Percentiles rank a stretch among this genome's conserved stretches.
phyloP scores from a whole-genome alignment of 306 rosid genomes.

The Crotalaria pallida region DNA sequence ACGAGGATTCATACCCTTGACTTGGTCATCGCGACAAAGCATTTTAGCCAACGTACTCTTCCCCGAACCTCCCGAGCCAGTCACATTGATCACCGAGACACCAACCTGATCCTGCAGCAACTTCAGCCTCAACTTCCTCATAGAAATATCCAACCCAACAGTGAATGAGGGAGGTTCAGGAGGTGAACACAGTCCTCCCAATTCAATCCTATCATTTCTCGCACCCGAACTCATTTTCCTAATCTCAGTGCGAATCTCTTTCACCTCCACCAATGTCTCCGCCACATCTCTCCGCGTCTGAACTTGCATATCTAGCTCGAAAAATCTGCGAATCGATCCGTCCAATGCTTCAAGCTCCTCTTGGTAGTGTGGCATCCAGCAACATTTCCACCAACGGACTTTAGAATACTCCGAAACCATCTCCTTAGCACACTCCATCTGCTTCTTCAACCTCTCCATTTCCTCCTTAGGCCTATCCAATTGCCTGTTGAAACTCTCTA shows the following conservation, averaged over 20 bases:
- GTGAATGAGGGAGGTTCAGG: conserved; percentile 27
- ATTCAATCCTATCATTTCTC: not conserved
- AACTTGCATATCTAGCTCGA: conserved; percentile 8
- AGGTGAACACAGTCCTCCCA: conserved; percentile 27
- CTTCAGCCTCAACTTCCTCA: conserved; percentile 41
- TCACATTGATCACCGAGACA: conserved; percentile 29
- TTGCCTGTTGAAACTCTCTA: conserved; percentile 3
- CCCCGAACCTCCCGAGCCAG: conserved; percentile 50
- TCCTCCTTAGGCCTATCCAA: conserved; percentile 29
- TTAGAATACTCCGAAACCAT: conserved; percentile 32
- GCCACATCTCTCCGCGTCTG: conserved; percentile 15
- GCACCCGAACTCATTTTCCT: not conserved
- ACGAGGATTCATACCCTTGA: conserved; percentile 28
- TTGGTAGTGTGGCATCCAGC: conserved; percentile 13
- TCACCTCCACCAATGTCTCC: not conserved
- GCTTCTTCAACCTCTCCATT: not conserved
- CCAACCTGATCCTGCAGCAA: conserved; percentile 20
- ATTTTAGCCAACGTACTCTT: conserved; percentile 44
- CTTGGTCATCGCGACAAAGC: conserved; percentile 41
- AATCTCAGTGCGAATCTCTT: not conserved
- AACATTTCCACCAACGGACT: conserved; percentile 29
- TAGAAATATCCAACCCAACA: conserved; percentile 45
- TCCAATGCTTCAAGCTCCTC: conserved; percentile 32
- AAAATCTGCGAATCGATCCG: not conserved
- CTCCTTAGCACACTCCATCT: conserved; percentile 14